Percentiles rank a stretch among this genome's conserved stretches.
phyloP scores from a whole-genome alignment of 2,329 filamentous ascomycete genomes.

The Magnaporthiopsis poae region DNA sequence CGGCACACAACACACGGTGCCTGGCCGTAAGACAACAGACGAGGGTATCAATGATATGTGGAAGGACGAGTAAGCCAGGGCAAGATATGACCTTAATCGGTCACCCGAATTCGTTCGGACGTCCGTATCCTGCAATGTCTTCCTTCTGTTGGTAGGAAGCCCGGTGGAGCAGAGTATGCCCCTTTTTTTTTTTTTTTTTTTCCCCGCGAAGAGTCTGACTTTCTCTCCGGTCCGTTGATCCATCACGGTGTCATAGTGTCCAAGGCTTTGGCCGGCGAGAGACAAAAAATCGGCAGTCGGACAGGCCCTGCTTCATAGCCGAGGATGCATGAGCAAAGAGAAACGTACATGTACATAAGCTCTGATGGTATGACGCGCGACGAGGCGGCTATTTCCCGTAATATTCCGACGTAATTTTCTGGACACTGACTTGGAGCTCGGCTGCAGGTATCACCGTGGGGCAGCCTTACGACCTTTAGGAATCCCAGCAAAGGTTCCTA shows the following conservation, averaged over 20 bases:
- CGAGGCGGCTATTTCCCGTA: neutral
- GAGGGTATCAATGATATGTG: no score
- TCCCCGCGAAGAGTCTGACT: neutral
- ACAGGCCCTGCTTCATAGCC: neutral
- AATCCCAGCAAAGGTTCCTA: neutral
- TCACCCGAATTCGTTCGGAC: neutral
- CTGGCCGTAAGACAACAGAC: no score
- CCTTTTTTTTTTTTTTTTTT: no score
- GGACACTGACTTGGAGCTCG: no score
- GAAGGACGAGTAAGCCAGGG: no score
- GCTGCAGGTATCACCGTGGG: neutral
- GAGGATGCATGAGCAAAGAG: slow-evolving; percentile 5
- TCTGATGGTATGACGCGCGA: neutral
- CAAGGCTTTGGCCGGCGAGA: no score
- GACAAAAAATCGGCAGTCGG: no score
- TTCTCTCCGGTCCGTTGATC: neutral
- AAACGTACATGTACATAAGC: neutral
- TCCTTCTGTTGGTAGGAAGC: neutral
- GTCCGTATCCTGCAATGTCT: neutral
- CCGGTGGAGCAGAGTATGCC: neutral
- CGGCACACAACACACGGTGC: neutral
- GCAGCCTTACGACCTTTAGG: neutral
- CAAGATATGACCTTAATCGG: no score
- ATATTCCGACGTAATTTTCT: neutral
- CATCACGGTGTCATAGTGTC: neutral